Percentiles rank a stretch among this genome's conserved stretches.
Conservation (phyloP, 176 grass and related monocot species). For the Raddia guianensis region DNA sequence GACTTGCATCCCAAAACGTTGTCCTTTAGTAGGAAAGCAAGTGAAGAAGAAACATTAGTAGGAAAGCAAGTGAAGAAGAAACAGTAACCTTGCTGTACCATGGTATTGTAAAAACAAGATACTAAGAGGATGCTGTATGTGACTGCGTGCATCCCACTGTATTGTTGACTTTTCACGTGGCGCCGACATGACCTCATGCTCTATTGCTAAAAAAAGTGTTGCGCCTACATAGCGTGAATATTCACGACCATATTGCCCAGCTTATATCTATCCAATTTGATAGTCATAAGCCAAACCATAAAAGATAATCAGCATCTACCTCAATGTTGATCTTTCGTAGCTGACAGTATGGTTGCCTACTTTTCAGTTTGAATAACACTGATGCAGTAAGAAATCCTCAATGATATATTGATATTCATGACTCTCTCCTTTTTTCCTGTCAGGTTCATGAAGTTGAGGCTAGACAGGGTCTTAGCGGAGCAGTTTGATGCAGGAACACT, state of each 20-base stretch:
- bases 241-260: background rate
- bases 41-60: slow-evolving; percentile 13
- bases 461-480: slow-evolving; percentile 75
- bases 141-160: background rate
- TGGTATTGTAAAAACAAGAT: background rate
- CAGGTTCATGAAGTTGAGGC: slow-evolving; percentile 95
- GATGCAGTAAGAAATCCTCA: slow-evolving; percentile 13
- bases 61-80: background rate
- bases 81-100: slow-evolving; percentile 1
- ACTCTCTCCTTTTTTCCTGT: slow-evolving; percentile 9
- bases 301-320: background rate
- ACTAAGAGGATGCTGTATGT: background rate
- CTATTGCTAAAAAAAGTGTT: background rate
- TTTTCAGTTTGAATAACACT: slow-evolving; percentile 14
- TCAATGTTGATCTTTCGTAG: background rate
- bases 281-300: slow-evolving; percentile 4
- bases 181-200: background rate
- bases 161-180: slow-evolving; percentile 5
- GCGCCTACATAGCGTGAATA: background rate
- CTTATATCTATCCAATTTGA: slow-evolving; percentile 30
- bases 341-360: background rate
- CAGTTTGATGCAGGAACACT: slow-evolving; percentile 71
- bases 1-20: background rate
- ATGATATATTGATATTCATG: slow-evolving; percentile 20
- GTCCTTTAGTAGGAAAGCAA: slow-evolving; percentile 4